phyloP scores from a whole-genome alignment of 192 early-diverging fungal genomes.

The Coemansia erecta region DNA sequence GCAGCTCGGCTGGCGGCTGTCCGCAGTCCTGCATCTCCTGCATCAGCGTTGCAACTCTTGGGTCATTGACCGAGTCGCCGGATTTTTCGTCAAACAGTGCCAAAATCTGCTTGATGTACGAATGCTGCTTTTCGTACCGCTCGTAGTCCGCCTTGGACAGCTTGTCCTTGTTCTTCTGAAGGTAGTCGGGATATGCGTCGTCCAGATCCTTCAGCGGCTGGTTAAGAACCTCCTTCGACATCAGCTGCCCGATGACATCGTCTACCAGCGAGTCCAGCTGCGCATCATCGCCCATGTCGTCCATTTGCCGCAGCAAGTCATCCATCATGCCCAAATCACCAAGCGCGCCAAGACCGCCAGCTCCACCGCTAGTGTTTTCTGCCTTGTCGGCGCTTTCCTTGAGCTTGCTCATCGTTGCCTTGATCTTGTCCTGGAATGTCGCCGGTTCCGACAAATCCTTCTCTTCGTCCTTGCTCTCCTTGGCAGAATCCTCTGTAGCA shows the following conservation, averaged over 20 bases:
- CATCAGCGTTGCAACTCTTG: conserved; percentile 91
- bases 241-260: conserved; percentile 85
- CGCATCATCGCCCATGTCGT: conserved; percentile 67
- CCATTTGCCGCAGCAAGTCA: conserved; percentile 82
- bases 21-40: conserved; percentile 97
- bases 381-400: conserved; percentile 81
- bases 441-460: not conserved
- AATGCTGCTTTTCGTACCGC: conserved; percentile 77
- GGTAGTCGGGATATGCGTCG: conserved; percentile 85
- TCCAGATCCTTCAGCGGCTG: conserved; percentile 94
- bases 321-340: conserved; percentile 78
- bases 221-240: conserved; percentile 91
- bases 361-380: conserved; percentile 60
- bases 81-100: conserved; percentile 64
- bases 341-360: conserved; percentile 6
- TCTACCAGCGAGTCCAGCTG: conserved; percentile 87
- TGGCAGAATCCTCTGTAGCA: not conserved
- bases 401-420: conserved; percentile 86
- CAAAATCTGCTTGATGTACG: conserved; percentile 78
- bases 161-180: conserved; percentile 74
- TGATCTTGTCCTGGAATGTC: conserved; percentile 87
- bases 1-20: conserved; percentile 87
- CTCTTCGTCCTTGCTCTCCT: not conserved
- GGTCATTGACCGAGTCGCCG: conserved; percentile 63
- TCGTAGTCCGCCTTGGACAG: conserved; percentile 68